These are phyloP conservation scores for Zalaria obscura DNA, from an alignment of 2,329 filamentous ascomycete genomes.

Conservation along the genomic window DNA sequence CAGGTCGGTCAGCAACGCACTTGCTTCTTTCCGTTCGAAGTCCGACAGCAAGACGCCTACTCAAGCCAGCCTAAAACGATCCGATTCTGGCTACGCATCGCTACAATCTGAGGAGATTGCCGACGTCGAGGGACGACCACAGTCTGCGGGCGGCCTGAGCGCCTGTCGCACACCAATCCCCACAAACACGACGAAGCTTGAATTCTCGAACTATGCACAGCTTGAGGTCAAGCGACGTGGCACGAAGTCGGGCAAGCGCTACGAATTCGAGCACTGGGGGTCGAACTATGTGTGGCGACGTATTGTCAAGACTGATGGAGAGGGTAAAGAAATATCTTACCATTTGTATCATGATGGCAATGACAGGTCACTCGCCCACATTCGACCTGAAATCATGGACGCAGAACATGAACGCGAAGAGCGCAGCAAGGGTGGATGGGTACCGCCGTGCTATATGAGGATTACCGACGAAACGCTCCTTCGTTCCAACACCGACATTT, in stretches of 20 bases:
- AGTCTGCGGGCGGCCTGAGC: constrained; percentile 17
- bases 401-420: constrained; percentile 58
- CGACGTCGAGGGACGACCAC: constrained; percentile 17
- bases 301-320: constrained; percentile 51
- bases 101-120: constrained; percentile 27
- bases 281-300: constrained; percentile 74
- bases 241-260: constrained; percentile 54
- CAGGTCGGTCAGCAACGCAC: constrained; percentile 45
- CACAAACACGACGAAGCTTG: constrained; percentile 71
- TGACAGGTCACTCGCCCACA: constrained; percentile 59
- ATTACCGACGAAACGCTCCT: constrained; percentile 64
- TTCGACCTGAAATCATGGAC: constrained; percentile 66
- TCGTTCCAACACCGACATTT: constrained; percentile 59
- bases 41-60: constrained; percentile 34
- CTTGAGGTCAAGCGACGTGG: constrained; percentile 65
- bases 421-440: constrained; percentile 68
- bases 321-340: constrained; percentile 54
- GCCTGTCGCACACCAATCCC: constrained; percentile 33
- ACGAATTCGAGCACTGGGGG: constrained; percentile 93
- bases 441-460: constrained; percentile 83
- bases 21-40: constrained; percentile 41
- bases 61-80: constrained; percentile 32
- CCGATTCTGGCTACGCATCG: constrained; percentile 46
- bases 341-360: constrained; percentile 60
- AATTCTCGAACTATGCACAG: constrained; percentile 95